These are phyloP conservation scores for Erysimum cheiri DNA, from an alignment of 441 rosid genomes.

Conservation along the genomic window DNA sequence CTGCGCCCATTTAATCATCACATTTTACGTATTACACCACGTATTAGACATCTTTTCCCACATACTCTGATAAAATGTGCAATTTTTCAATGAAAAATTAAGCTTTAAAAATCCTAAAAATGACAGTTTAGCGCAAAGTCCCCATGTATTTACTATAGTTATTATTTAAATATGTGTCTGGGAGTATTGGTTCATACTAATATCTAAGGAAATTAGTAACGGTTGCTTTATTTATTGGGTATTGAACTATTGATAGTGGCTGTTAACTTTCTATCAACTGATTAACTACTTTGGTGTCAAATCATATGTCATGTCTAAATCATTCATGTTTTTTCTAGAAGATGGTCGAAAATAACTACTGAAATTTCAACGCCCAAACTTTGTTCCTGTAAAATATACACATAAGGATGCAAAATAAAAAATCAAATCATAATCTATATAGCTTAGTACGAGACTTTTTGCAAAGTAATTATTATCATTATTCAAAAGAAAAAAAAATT, in stretches of 20 bases:
- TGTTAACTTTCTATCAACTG: slow-evolving; percentile 5
- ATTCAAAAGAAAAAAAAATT: no score
- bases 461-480: no score
- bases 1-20: slow-evolving; percentile 40
- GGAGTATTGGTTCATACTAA: no score
- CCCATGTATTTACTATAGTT: neutral
- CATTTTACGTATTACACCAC: slow-evolving; percentile 9
- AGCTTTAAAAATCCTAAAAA: no score
- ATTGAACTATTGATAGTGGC: neutral
- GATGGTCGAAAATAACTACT: neutral
- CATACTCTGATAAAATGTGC: neutral
- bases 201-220: slow-evolving; percentile 1
- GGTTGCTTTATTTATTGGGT: slow-evolving; percentile 2
- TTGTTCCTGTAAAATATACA: no score
- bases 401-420: no score
- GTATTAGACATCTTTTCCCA: neutral
- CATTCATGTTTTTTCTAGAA: slow-evolving; percentile 9
- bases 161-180: neutral
- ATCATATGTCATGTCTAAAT: slow-evolving; percentile 4
- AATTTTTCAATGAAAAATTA: neutral
- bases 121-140: neutral
- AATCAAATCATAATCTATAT: no score
- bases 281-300: neutral
- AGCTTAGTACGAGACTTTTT: no score
- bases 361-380: neutral